Evolutionary conservation across 257 asterid genomes (phyloP), one percentile per base, ranked within the genome.

Genomic region (Lycium ferocissimum): DNA sequence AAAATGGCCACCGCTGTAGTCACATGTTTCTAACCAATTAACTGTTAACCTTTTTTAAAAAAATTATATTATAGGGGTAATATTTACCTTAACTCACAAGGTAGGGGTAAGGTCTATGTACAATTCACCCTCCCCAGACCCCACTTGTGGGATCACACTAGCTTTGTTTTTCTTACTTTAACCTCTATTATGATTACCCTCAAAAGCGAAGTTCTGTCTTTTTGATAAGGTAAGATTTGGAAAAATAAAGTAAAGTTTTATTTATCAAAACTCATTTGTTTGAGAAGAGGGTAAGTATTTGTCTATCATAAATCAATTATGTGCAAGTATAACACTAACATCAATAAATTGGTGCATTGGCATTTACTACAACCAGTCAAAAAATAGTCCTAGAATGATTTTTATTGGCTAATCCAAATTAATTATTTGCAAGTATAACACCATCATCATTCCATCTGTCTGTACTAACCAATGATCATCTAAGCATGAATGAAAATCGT

Each of bases 361-460:
- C 80, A 72, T 47, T 72, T 43, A n/a, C 37, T 72, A 40, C 35
- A 43, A 72, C 57, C 80, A 72, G 37, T 72, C 80, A 43, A 72
- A 72, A 17, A 0, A 40, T 72, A 43, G 6, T 72, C 57, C 37
- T 45, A 72, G 37, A 72, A 72, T 3, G 54, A 72, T 18, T 49
- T 71, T 72, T 72, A 72, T 72, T 72, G 38, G 5, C n/a, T 18
- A 72, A 40, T 10, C 56, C 15, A 45, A 63, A 65, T 65, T 4
- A 65, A 9, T 65, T 65, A 65, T 26, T 65, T 65, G 43, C 40
- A 65, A 26, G 9, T 65, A 9, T 9, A 65, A 9, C 14, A 43
- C 80, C 17, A 72, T 72, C 80, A 72, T 45, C 57, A 43, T 45
- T 72, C 43, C 37, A 72, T 43, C 9, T 43, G 18, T 43, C 33